phyloP scores from a whole-genome alignment of 2,329 filamentous ascomycete species.

The Monilinia fructigena region DNA sequence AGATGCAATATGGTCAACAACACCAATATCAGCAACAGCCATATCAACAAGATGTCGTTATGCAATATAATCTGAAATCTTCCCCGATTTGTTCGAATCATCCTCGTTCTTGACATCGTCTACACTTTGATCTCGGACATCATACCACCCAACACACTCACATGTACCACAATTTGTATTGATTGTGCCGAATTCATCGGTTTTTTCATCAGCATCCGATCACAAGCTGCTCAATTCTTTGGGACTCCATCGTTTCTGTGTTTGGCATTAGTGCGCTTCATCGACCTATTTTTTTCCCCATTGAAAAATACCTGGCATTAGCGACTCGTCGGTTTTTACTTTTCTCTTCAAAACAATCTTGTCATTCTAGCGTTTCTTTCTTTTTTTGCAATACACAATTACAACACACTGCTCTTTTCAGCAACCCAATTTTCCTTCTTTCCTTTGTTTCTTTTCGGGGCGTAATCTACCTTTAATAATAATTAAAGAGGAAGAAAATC shows the following conservation, averaged over 20 bases:
- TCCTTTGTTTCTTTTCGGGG: conserved; percentile 21
- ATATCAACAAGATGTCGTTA: conserved; percentile 46
- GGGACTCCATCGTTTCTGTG: conserved; percentile 18
- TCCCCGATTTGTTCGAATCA: conserved; percentile 2
- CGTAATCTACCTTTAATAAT: conserved; percentile 18
- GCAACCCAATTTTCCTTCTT: conserved; percentile 20
- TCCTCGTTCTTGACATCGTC: conserved; percentile 1
- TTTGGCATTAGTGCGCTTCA: conserved; percentile 21
- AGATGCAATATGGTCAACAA: conserved; percentile 44
- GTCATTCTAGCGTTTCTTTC: conserved; percentile 23
- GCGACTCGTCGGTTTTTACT: conserved; percentile 22
- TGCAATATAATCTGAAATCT: conserved; percentile 33
- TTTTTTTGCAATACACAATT: conserved; percentile 16
- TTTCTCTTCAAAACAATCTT: conserved; percentile 20
- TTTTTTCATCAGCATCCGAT: conserved; percentile 18
- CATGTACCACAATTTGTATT: conserved; percentile 26
- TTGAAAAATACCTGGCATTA: conserved; percentile 25
- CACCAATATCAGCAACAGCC: conserved; percentile 44
- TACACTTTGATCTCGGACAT: conserved; percentile 13
- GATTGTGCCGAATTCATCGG: conserved; percentile 21
- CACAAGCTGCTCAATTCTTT: conserved; percentile 3
- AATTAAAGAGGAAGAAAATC: conserved; percentile 18
- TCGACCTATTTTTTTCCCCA: conserved; percentile 10
- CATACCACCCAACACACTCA: conserved; percentile 15
- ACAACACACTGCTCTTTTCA: conserved; percentile 24